These are phyloP conservation scores for Scheffersomyces stipitis DNA, from an alignment of 805 yeast genomes.

Conservation along the genomic window DNA sequence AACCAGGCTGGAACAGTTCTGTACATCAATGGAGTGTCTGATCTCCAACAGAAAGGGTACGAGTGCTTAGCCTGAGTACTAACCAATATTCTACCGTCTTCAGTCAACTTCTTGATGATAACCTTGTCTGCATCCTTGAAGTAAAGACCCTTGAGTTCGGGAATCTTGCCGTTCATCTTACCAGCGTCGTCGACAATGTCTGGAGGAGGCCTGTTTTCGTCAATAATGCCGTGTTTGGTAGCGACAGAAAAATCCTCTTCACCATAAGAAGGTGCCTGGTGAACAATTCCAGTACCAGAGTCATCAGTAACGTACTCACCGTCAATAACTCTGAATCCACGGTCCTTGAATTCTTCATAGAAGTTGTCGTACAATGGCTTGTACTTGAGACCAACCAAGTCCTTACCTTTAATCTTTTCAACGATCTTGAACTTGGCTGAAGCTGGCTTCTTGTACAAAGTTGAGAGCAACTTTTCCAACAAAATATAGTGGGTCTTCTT, in stretches of 20 bases:
- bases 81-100: constrained; percentile 68
- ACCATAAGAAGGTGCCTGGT: constrained; percentile 98
- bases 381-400: constrained; percentile 76
- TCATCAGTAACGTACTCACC: constrained; percentile 88
- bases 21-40: constrained; percentile 95
- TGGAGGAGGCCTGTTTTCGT: constrained; percentile 72
- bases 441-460: constrained; percentile 92
- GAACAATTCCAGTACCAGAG: constrained; percentile 99
- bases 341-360: constrained; percentile 67
- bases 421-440: constrained; percentile 83
- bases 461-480: constrained; percentile 76
- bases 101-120: constrained; percentile 83
- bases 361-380: constrained; percentile 84
- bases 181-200: constrained; percentile 96
- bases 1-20: constrained; percentile 99
- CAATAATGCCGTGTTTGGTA: constrained; percentile 70
- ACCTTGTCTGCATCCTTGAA: constrained; percentile 95
- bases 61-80: constrained; percentile 89
- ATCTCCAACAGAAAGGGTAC: constrained; percentile 99
- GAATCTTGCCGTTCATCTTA: constrained; percentile 70
- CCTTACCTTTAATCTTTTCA: constrained; percentile 76
- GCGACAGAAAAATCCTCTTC: constrained; percentile 94
- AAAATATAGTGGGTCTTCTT: constrained; percentile 78
- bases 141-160: constrained; percentile 75
- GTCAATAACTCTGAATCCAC: constrained; percentile 78